Conservation (phyloP, 371 early-diverging fungal species). For the Mortierella sp. region DNA sequence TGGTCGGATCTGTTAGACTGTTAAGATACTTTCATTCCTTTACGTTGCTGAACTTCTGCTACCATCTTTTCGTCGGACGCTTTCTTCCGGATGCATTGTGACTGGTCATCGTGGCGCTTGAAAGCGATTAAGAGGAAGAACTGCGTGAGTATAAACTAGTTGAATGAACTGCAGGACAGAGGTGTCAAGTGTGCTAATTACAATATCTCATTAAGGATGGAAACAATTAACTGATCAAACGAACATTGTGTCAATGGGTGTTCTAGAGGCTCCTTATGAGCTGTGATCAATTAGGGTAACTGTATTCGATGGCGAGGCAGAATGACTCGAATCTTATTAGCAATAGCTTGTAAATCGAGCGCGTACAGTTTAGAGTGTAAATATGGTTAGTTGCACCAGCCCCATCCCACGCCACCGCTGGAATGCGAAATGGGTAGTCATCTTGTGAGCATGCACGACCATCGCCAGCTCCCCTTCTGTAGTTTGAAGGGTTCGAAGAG, state of each 20-base stretch:
- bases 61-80: not conserved
- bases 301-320: not conserved
- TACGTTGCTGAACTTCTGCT: constrained; percentile 11
- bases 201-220: too few relatives aligned
- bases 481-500: constrained; percentile 19
- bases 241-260: not conserved
- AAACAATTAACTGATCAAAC: not conserved
- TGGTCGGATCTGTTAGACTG: not conserved
- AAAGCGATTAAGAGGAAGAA: not conserved
- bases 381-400: too few relatives aligned
- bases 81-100: not conserved
- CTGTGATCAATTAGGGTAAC: not conserved
- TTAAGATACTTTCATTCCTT: constrained; percentile 15
- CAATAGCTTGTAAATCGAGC: too few relatives aligned
- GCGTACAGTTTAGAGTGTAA: too few relatives aligned
- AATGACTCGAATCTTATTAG: not conserved
- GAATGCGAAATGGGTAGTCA: constrained; percentile 18
- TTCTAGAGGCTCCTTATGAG: not conserved
- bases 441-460: constrained; percentile 13
- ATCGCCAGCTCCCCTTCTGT: constrained; percentile 8
- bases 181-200: not conserved
- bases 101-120: not conserved
- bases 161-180: not conserved
- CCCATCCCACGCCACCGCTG: constrained; percentile 19
- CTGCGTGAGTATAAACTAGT: not conserved